phyloP scores from a whole-genome alignment of 2,329 filamentous ascomycete species.

The Xylaria hypoxylon region DNA sequence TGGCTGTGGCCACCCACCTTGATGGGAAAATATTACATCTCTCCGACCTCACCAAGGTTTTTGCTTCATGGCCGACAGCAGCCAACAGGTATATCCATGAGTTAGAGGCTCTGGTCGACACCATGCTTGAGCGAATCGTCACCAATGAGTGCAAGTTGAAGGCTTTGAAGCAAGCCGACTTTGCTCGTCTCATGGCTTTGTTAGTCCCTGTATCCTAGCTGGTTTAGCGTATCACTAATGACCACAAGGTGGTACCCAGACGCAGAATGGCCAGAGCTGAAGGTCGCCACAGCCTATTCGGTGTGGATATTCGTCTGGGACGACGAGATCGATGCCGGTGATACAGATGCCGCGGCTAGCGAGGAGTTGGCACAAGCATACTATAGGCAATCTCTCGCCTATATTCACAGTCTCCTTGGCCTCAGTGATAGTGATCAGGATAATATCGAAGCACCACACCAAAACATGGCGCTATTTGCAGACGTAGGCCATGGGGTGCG shows the following conservation, averaged over 20 bases:
- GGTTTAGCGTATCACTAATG: conserved; percentile 8
- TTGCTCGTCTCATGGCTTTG: conserved; percentile 50
- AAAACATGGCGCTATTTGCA: conserved; percentile 47
- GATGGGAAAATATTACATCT: conserved; percentile 43
- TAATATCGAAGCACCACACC: conserved; percentile 37
- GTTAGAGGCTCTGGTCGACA: conserved; percentile 43
- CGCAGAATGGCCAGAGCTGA: conserved; percentile 51
- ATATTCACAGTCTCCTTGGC: conserved; percentile 47
- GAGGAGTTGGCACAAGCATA: conserved; percentile 48
- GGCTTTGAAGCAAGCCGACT: conserved; percentile 52
- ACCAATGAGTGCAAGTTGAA: conserved; percentile 47
- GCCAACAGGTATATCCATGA: conserved; percentile 43
- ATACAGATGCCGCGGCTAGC: conserved; percentile 49
- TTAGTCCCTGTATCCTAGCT: conserved; percentile 35
- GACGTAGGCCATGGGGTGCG: conserved; percentile 44
- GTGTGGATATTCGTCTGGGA: conserved; percentile 54
- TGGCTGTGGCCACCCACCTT: conserved; percentile 41
- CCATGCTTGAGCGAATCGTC: conserved; percentile 45
- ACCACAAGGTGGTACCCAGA: conserved; percentile 50
- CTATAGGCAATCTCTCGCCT: conserved; percentile 48
- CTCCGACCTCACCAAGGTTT: conserved; percentile 45
- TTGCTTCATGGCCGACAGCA: conserved; percentile 44
- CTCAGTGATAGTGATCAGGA: conserved; percentile 36
- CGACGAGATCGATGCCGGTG: conserved; percentile 51
- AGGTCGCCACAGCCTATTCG: conserved; percentile 49